Percentiles rank a stretch among this genome's conserved stretches.
Evolutionary conservation across 371 early-diverging fungal species (phyloP).

Genomic region (Syncephalastrum monosporum): DNA sequence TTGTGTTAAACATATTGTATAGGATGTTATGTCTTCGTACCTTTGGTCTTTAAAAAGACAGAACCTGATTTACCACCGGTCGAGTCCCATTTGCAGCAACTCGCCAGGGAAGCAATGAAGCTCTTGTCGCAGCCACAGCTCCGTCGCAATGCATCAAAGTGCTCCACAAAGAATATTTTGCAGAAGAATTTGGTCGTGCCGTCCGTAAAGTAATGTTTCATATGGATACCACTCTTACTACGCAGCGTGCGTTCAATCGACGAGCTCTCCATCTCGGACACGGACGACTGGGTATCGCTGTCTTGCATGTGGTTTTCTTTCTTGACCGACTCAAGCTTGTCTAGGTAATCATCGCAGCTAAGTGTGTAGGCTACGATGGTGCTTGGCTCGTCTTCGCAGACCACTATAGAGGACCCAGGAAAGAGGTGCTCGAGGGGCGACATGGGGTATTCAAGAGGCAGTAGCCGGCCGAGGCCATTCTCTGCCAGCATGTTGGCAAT

Average conservation of each 20-base stretch:
- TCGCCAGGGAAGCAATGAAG: slow-evolving; percentile 83
- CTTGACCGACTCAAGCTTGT: slow-evolving; percentile 36
- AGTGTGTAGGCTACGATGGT: slow-evolving; percentile 91
- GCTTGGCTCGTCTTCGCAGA: slow-evolving; percentile 92
- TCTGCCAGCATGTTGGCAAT: slow-evolving; percentile 77
- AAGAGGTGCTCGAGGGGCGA: slow-evolving; percentile 85
- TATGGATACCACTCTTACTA: slow-evolving; percentile 62
- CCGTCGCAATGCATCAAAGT: slow-evolving; percentile 87
- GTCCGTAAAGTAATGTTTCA: slow-evolving; percentile 69
- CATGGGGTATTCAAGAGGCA: slow-evolving; percentile 78
- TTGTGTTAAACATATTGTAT: slow-evolving; percentile 5
- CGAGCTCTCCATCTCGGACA: slow-evolving; percentile 7
- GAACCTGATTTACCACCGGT: slow-evolving; percentile 92
- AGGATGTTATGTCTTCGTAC: slow-evolving; percentile 10
- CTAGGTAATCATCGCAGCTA: slow-evolving; percentile 42
- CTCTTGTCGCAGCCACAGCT: slow-evolving; percentile 80
- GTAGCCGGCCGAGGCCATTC: slow-evolving; percentile 56
- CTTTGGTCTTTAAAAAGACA: slow-evolving; percentile 82
- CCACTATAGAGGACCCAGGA: slow-evolving; percentile 77
- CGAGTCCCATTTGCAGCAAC: slow-evolving; percentile 82
- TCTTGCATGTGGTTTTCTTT: slow-evolving; percentile 10
- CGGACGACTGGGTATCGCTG: not conserved
- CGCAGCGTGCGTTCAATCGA: slow-evolving; percentile 58
- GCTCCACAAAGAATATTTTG: slow-evolving; percentile 90
- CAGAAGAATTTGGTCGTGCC: slow-evolving; percentile 79